These are phyloP conservation scores for Hapsidospora chrysogenum DNA, from an alignment of 495 filamentous ascomycete genomes.

Conservation along the genomic window DNA sequence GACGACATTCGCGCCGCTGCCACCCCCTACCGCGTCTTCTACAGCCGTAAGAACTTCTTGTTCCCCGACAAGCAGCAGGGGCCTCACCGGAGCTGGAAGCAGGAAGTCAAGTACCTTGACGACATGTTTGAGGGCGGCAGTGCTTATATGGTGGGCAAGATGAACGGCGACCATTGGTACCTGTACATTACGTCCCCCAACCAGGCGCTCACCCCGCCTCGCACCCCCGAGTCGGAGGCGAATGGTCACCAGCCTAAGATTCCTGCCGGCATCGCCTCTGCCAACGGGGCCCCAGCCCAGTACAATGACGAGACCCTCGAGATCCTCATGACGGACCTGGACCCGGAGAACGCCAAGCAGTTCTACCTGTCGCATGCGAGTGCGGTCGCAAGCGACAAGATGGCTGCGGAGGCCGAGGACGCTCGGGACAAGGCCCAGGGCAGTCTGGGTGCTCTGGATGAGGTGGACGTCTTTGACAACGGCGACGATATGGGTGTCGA, in stretches of 20 bases:
- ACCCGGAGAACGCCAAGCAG: conserved; percentile 81
- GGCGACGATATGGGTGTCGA: conserved; percentile 47
- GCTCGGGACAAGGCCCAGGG: conserved; percentile 34
- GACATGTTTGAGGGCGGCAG: conserved; percentile 80
- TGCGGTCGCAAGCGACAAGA: conserved; percentile 68
- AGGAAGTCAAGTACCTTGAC: conserved; percentile 87
- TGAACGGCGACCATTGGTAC: conserved; percentile 99
- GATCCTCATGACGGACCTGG: conserved; percentile 95
- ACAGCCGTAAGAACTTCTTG: conserved; percentile 95
- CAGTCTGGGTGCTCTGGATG: conserved; percentile 31
- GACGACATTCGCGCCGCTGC: conserved; percentile 52
- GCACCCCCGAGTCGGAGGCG: conserved; percentile 38
- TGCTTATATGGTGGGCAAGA: conserved; percentile 98
- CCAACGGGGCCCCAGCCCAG: conserved; percentile 21
- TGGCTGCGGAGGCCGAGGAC: conserved; percentile 42
- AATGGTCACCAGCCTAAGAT: conserved; percentile 26
- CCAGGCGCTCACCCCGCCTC: conserved; percentile 66
- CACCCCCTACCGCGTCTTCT: conserved; percentile 90
- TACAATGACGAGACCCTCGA: conserved; percentile 80
- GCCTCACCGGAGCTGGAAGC: conserved; percentile 92
- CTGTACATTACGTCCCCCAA: conserved; percentile 86
- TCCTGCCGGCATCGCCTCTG: conserved; percentile 48
- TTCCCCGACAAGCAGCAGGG: conserved; percentile 90
- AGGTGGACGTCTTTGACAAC: conserved; percentile 64
- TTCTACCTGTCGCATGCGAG: conserved; percentile 92